These are phyloP conservation scores for Alternaria angustiovoidea DNA, from an alignment of 2,329 filamentous ascomycete genomes.

Conservation along the genomic window DNA sequence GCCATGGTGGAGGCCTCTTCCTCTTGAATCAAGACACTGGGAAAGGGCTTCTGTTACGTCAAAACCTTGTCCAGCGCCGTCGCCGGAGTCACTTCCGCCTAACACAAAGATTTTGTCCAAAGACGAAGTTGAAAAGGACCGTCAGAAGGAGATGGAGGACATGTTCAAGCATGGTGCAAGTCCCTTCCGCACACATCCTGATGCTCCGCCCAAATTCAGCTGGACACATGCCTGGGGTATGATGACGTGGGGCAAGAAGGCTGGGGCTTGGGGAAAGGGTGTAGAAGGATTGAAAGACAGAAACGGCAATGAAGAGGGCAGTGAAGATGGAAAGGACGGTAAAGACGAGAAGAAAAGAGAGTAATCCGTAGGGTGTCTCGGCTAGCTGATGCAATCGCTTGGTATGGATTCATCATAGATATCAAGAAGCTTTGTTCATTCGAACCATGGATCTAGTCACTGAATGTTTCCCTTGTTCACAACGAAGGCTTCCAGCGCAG, in stretches of 20 bases:
- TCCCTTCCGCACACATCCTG: conserved; percentile 55
- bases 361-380: not conserved
- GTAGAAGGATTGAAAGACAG: conserved; percentile 53
- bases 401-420: not conserved
- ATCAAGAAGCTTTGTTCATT: conserved; percentile 11
- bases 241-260: conserved; percentile 61
- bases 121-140: conserved; percentile 35
- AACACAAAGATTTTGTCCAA: conserved; percentile 27
- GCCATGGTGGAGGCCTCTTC: conserved; percentile 73
- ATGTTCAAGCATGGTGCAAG: conserved; percentile 56
- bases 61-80: not conserved
- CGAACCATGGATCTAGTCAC: conserved; percentile 42
- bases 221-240: conserved; percentile 65
- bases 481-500: conserved; percentile 87
- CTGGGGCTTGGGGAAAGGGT: conserved; percentile 62
- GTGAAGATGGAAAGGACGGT: not conserved
- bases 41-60: conserved; percentile 50
- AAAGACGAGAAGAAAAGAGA: not conserved
- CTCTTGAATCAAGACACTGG: conserved; percentile 71
- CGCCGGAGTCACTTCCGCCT: conserved; percentile 13
- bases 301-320: not conserved
- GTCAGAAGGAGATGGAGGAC: conserved; percentile 28
- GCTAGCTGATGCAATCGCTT: not conserved
- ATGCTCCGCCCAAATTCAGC: conserved; percentile 60
- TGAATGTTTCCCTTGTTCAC: conserved; percentile 90